Evolutionary conservation across 192 early-diverging fungal genomes (phyloP).

Genomic region (Physocladia obscura): DNA sequence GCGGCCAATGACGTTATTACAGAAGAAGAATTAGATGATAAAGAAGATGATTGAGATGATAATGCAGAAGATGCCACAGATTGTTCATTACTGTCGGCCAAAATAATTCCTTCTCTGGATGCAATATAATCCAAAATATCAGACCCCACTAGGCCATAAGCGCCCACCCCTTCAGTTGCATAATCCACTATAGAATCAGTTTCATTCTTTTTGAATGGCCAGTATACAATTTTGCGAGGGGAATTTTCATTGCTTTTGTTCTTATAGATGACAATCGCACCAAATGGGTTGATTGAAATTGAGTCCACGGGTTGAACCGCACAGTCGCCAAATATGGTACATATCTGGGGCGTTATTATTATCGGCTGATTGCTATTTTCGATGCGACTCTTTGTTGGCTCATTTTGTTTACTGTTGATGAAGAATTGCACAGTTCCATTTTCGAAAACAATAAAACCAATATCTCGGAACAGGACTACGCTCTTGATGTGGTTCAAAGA

Average conservation of each 20-base stretch:
- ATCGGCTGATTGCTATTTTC: background rate
- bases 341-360: background rate
- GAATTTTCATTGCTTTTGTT: no score
- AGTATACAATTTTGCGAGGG: background rate
- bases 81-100: background rate
- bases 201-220: background rate
- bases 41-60: no score
- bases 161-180: background rate
- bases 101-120: background rate
- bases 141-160: background rate
- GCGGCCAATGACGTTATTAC: no score
- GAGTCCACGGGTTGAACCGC: background rate
- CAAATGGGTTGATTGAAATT: background rate
- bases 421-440: background rate
- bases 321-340: background rate
- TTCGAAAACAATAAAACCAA: background rate
- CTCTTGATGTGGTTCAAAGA: background rate
- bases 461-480: slow-evolving; percentile 16
- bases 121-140: background rate
- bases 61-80: no score
- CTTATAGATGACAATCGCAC: background rate
- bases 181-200: background rate
- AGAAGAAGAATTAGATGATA: no score
- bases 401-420: background rate
- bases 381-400: background rate